Percentiles rank a stretch among this genome's conserved stretches.
Evolutionary conservation across 148 eudicot genomes (phyloP).

Genomic region (Suaeda aralocaspica): DNA sequence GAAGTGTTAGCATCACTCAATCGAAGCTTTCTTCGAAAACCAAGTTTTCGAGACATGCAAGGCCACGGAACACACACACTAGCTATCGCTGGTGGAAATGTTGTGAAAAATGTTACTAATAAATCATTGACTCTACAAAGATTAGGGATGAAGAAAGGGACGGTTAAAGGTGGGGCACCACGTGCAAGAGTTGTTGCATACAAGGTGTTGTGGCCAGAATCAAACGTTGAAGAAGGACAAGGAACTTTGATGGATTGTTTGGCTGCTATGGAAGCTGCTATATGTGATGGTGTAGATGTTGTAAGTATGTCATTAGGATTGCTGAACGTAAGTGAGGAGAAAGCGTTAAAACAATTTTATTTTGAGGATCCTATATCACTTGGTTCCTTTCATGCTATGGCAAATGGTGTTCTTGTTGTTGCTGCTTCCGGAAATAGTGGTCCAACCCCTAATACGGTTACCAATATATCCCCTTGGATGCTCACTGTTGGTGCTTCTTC

Average conservation of each 20-base stretch:
- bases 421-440: too few relatives aligned
- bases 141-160: neutral
- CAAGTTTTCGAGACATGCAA: neutral
- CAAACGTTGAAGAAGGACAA: neutral
- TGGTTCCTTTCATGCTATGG: neutral
- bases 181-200: neutral
- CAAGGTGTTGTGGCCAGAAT: neutral
- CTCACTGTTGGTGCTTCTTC: too few relatives aligned
- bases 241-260: neutral
- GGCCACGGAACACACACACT: conserved; percentile 1
- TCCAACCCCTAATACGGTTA: too few relatives aligned
- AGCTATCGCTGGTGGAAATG: neutral
- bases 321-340: neutral
- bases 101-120: neutral
- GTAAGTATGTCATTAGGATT: neutral
- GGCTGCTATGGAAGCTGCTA: neutral
- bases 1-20: too few relatives aligned
- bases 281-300: neutral
- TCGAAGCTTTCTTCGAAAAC: neutral
- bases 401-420: neutral
- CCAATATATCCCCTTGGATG: too few relatives aligned
- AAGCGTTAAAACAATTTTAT: neutral
- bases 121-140: neutral
- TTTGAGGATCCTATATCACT: neutral
- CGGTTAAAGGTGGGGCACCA: neutral